Percentiles rank a stretch among this genome's conserved stretches.
phyloP scores from a whole-genome alignment of 805 yeast genomes.

The Candida succiphila region DNA sequence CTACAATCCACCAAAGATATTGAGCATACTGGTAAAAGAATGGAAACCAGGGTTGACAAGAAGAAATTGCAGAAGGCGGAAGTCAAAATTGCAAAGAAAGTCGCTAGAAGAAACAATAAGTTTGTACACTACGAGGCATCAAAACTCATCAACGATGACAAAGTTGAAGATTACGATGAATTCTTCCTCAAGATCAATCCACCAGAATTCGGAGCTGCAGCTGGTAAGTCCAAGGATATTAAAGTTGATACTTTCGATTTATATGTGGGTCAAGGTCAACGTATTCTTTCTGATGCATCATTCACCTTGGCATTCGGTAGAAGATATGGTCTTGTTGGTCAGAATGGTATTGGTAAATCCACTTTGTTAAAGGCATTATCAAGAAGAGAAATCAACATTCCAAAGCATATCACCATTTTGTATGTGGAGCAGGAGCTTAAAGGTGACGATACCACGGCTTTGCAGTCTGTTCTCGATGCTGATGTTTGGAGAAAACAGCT shows the following conservation, averaged over 20 bases:
- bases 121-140: conserved; percentile 93
- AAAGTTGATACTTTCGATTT: conserved; percentile 88
- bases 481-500: conserved; percentile 98
- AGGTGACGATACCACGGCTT: conserved; percentile 86
- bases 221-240: conserved; percentile 97
- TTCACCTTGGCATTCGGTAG: conserved; percentile 85
- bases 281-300: conserved; percentile 83
- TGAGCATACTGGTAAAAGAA: conserved; percentile 83
- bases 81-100: conserved; percentile 92
- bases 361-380: conserved; percentile 86
- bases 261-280: conserved; percentile 91
- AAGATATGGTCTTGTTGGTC: conserved; percentile 96
- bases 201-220: conserved; percentile 74
- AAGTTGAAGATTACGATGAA: conserved; percentile 78
- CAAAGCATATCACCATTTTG: conserved; percentile 89
- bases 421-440: conserved; percentile 96
- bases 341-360: conserved; percentile 99
- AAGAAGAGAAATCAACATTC: conserved; percentile 87
- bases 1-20: conserved; percentile 75
- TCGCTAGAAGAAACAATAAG: conserved; percentile 76
- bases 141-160: conserved; percentile 58
- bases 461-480: conserved; percentile 96
- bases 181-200: conserved; percentile 95
- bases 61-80: conserved; percentile 97
- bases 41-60: conserved; percentile 91